These are phyloP conservation scores for Nicotiana tabacum DNA, from an alignment of 257 asterid genomes.

Conservation along the genomic window DNA sequence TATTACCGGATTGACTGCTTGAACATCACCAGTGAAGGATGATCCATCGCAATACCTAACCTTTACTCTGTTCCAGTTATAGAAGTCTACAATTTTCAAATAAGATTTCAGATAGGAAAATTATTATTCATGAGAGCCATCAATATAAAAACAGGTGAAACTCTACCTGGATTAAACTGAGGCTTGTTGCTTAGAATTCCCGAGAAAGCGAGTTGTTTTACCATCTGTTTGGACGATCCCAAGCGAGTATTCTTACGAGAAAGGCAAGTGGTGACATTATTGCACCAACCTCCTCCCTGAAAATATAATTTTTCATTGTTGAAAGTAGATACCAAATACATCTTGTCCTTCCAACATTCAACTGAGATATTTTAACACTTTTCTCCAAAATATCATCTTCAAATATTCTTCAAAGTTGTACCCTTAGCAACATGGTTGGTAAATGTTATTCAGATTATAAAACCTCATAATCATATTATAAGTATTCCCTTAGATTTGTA, in stretches of 20 bases:
- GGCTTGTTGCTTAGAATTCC: constrained; percentile 70
- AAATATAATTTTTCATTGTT: neutral
- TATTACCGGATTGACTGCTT: constrained; percentile 65
- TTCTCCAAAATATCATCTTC: neutral
- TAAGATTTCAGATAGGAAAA: neutral
- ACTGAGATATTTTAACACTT: neutral
- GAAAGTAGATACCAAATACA: neutral
- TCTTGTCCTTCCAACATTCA: neutral
- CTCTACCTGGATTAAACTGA: constrained; percentile 67
- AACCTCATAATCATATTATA: neutral
- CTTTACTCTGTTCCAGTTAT: constrained; percentile 77
- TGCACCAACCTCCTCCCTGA: constrained; percentile 99
- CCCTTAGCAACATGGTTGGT: neutral
- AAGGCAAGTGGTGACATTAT: constrained; percentile 49
- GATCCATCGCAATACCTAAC: constrained; percentile 89
- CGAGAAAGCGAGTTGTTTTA: constrained; percentile 44
- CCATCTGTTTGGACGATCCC: constrained; percentile 77
- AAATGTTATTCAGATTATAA: neutral
- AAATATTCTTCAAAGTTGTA: neutral
- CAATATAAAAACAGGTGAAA: neutral
- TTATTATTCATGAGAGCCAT: neutral
- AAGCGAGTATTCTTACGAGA: constrained; percentile 36
- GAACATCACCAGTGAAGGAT: constrained; percentile 83
- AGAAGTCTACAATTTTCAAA: constrained; percentile 48
- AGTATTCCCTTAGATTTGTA: neutral